Base-by-base conservation (phyloP, 345 rosid species). In the Laguncularia racemosa region DNA sequence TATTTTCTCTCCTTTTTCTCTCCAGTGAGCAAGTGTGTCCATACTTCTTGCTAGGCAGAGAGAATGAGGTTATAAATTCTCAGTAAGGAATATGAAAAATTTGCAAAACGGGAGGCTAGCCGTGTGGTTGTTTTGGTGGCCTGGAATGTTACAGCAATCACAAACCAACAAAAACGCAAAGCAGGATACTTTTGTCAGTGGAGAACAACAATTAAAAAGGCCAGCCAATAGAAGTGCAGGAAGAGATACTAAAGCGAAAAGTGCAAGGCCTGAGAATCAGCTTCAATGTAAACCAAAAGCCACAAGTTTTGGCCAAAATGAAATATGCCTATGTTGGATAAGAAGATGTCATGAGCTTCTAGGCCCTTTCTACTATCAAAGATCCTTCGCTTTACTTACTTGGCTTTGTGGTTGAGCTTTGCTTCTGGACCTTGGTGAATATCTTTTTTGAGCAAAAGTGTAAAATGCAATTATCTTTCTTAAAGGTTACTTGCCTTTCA, bases 1-100 rank as follows among this genome's bases (percentile, higher is more conserved):
- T 33, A 33, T 33, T 33, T 33, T 33, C 10, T 8, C 10, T 1
- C 6, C 40, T 8, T 33, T 33, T 33, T 33, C 0, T 3, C 40
- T 33, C 40, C 40, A 33, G 40, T 33, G 40, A 6, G 40, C 40
- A 33, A 33, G 40, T 8, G 40, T 33, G 0, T 8, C 10, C 40
- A 33, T 33, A 33, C 40, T 8, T 33, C 40, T 33, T 4, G 40
- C 40, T 33, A 33, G 40, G 40, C 20, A 18, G 44, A 61, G 43
- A 19, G 67, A 57, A 50, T 10, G 61, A 56, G 69, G 70, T 60
- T 50, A 64, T 46, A 58, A 64, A n/a, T 67, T 55, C 43, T 67
- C 69, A 16, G 51, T 14, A 61, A 52, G 50, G 73, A 70, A 57
- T 61, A 51, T 57, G 12, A 44, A 43, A 38, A 50, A 44, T 14